Evolutionary conservation across 805 yeast species (phyloP), one percentile per base, ranked within the genome.

Genomic region (Scheffersomyces amazonensis): DNA sequence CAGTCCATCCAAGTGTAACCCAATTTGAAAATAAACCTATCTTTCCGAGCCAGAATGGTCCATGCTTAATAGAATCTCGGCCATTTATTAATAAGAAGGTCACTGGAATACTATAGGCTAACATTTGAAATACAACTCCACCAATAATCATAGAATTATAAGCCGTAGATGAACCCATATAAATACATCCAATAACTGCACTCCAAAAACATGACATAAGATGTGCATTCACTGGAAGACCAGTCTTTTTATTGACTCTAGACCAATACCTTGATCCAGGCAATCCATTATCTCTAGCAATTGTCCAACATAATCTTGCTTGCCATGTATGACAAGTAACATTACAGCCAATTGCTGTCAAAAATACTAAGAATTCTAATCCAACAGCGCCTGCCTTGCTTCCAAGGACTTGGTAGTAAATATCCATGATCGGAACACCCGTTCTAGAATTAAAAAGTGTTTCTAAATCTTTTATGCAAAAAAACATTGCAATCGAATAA

Each of bases 251-350:
- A 47, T 77, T 64, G 34, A 83, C 71, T 40, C 58, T 49, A 4
- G 79, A 54, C 75, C 80, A 73, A 45, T 67, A 69, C 29, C 59
- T 63, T 6, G 83, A 77, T 24, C 71, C 76, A 27, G 81, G 80
- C 40, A 78, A 60, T 24, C 83, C 85, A 33, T 78, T 71, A 51
- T 81, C 87, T 58, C 86, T 69, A 3, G 86, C 70, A 49, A 81
- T 77, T 6, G 86, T 78, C 84, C 86, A 83, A 44, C 81, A 66
- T 35, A 80, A 65, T 48, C 88, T 68, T 17, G 83, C 78, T 52
- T 78, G 82, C 84, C 86, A 80, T 8, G 87, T 79, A 46, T 78
- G 81, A 13, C 79, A 73, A 6, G 82, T 72, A 49, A 79, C 72
- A 46, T 73, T 75, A 58, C 84, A 76, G 35, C 81, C 79, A 39